Evolutionary conservation across 192 early-diverging fungal species (phyloP).

Genomic region (Entomortierella lignicola): DNA sequence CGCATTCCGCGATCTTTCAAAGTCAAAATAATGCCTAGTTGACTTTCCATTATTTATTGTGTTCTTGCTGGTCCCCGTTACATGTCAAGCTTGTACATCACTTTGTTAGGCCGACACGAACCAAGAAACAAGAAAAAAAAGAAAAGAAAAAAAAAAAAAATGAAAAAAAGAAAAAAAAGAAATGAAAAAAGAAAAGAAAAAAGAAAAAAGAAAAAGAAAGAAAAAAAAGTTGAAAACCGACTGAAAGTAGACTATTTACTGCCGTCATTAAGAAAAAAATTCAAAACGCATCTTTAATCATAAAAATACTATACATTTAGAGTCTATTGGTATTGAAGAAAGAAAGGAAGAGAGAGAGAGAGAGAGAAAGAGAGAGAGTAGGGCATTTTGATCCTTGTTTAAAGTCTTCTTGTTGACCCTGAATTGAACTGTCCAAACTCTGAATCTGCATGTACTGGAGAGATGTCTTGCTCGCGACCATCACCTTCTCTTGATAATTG

Average conservation of each 20-base stretch:
- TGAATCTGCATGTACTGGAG: slow-evolving; percentile 10
- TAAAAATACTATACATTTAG: not conserved
- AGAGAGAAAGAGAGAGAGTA: not conserved
- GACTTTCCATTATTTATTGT: not conserved
- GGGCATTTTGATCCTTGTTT: no score
- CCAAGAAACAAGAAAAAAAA: not conserved
- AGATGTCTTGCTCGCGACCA: not conserved
- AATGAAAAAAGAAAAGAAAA: slow-evolving; percentile 2
- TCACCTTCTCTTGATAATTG: no score
- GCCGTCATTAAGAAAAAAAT: not conserved
- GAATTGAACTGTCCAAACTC: slow-evolving; percentile 9
- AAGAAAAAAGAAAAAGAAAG: slow-evolving; percentile 19
- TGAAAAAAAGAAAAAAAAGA: not conserved
- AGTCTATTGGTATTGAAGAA: no score
- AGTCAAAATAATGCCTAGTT: slow-evolving; percentile 30
- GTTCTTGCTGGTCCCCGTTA: no score
- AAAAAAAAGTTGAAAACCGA: not conserved
- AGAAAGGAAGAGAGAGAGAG: not conserved
- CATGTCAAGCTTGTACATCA: not conserved
- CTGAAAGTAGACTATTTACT: not conserved
- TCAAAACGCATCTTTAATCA: not conserved
- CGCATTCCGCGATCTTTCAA: slow-evolving; percentile 84
- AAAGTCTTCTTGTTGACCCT: slow-evolving; percentile 7
- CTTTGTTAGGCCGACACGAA: not conserved
- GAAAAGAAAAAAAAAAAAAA: slow-evolving; percentile 17